A percentile compares a stretch with the other conserved stretches of the same genome.
These are phyloP conservation scores for Coleophoma crateriformis DNA, from an alignment of 2,329 filamentous ascomycete genomes.

Conservation along the genomic window DNA sequence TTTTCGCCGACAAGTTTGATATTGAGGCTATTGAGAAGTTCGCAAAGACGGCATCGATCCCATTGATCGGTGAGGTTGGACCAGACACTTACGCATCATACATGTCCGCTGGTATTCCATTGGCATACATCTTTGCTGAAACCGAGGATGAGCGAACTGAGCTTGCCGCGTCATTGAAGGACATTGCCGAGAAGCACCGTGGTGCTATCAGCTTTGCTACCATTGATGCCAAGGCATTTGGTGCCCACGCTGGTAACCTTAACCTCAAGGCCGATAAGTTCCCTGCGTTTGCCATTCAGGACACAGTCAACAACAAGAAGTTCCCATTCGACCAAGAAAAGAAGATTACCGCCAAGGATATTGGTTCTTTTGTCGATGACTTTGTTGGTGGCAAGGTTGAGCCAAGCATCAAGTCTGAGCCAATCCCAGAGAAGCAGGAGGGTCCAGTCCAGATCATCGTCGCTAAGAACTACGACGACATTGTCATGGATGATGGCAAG, in stretches of 20 bases:
- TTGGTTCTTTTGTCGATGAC: slow-evolving; percentile 79
- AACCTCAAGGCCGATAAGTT: slow-evolving; percentile 95
- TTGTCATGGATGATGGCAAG: slow-evolving; percentile 91
- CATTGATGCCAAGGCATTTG: slow-evolving; percentile 91
- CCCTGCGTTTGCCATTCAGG: slow-evolving; percentile 97
- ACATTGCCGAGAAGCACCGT: slow-evolving; percentile 85
- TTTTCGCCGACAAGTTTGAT: slow-evolving; percentile 77
- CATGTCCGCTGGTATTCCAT: slow-evolving; percentile 86
- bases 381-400: slow-evolving; percentile 84
- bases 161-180: slow-evolving; percentile 72
- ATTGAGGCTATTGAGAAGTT: slow-evolving; percentile 76
- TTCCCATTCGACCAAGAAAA: slow-evolving; percentile 86
- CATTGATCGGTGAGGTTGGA: slow-evolving; percentile 90
- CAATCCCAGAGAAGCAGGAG: slow-evolving; percentile 88
- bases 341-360: slow-evolving; percentile 62
- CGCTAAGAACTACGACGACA: slow-evolving; percentile 85
- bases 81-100: slow-evolving; percentile 95
- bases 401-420: slow-evolving; percentile 97
- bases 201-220: slow-evolving; percentile 96
- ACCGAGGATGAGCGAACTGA: slow-evolving; percentile 81
- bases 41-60: slow-evolving; percentile 78
- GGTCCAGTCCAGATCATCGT: slow-evolving; percentile 84
- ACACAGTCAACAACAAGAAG: slow-evolving; percentile 92
- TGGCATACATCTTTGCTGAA: slow-evolving; percentile 97
- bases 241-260: slow-evolving; percentile 91